phyloP scores from a whole-genome alignment of 768 basidiomycete genomes.

The Lactarius quietus region DNA sequence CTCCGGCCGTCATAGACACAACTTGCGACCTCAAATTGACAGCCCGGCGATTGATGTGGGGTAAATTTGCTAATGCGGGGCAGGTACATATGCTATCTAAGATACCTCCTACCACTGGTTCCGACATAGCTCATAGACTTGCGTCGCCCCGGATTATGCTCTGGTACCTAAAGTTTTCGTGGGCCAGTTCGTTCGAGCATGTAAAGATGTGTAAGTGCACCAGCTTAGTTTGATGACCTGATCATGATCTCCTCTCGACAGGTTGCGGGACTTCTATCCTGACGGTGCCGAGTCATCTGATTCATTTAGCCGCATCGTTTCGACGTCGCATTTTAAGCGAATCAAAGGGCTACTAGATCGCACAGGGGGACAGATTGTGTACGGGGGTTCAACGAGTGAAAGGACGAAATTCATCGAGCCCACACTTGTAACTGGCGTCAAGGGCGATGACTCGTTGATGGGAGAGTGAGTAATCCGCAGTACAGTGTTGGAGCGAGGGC shows the following conservation, averaged over 20 bases:
- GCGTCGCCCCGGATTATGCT: slow-evolving; percentile 58
- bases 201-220: slow-evolving; percentile 41
- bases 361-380: slow-evolving; percentile 60
- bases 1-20: slow-evolving; percentile 71
- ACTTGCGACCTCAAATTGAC: slow-evolving; percentile 60
- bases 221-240: not conserved
- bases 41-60: slow-evolving; percentile 76
- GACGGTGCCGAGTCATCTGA: slow-evolving; percentile 42
- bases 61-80: slow-evolving; percentile 72
- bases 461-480: slow-evolving; percentile 49
- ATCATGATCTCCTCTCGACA: slow-evolving; percentile 26
- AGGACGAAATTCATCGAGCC: slow-evolving; percentile 63
- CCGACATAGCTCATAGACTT: slow-evolving; percentile 45
- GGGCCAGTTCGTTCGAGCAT: slow-evolving; percentile 38
- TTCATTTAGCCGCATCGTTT: slow-evolving; percentile 51
- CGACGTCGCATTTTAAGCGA: slow-evolving; percentile 51
- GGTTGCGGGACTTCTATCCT: slow-evolving; percentile 56
- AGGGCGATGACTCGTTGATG: slow-evolving; percentile 67
- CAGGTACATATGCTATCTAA: slow-evolving; percentile 30
- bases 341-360: slow-evolving; percentile 58
- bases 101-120: not conserved
- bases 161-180: slow-evolving; percentile 44
- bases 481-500: not conserved
- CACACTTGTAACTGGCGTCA: slow-evolving; percentile 64
- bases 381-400: slow-evolving; percentile 62